phyloP scores from a whole-genome alignment of 2,329 filamentous ascomycete species.

The Fusarium albosuccineum region DNA sequence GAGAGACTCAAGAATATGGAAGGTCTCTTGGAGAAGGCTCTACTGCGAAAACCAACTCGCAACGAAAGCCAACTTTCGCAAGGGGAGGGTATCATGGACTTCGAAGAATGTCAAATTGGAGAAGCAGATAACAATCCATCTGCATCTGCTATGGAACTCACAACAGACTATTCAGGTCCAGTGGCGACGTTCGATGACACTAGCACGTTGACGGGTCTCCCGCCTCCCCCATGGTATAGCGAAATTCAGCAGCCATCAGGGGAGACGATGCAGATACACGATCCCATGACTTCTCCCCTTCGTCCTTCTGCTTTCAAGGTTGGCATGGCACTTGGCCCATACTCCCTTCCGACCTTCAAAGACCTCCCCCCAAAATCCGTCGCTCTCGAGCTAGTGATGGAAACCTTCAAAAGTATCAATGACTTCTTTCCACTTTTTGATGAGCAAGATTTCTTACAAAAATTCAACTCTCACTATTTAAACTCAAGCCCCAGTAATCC shows the following conservation, averaged over 20 bases:
- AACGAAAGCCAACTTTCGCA: too few species aligned
- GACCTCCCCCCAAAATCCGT: slow-evolving; percentile 28
- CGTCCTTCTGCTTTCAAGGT: not conserved
- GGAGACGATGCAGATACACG: not conserved
- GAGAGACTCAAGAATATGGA: slow-evolving; percentile 35
- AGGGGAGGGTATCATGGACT: not conserved
- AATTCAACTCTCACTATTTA: slow-evolving; percentile 32
- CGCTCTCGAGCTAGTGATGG: slow-evolving; percentile 28
- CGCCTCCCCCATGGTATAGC: not conserved
- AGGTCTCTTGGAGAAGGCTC: slow-evolving; percentile 2
- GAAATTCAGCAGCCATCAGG: too few species aligned
- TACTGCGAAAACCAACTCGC: not conserved
- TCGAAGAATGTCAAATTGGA: not conserved
- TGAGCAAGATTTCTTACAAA: slow-evolving; percentile 24
- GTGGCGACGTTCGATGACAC: not conserved
- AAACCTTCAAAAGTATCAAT: slow-evolving; percentile 32
- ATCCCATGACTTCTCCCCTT: not conserved
- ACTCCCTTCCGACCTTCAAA: slow-evolving; percentile 12
- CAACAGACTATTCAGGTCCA: not conserved
- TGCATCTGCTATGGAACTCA: not conserved
- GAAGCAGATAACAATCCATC: not conserved
- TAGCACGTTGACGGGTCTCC: not conserved
- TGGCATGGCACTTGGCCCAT: slow-evolving; percentile 16
- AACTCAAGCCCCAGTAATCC: slow-evolving; percentile 23
- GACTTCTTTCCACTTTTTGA: slow-evolving; percentile 39